These are phyloP conservation scores for Fusarium multiceps DNA, from an alignment of 2,329 filamentous ascomycete species.

Conservation along the genomic window DNA sequence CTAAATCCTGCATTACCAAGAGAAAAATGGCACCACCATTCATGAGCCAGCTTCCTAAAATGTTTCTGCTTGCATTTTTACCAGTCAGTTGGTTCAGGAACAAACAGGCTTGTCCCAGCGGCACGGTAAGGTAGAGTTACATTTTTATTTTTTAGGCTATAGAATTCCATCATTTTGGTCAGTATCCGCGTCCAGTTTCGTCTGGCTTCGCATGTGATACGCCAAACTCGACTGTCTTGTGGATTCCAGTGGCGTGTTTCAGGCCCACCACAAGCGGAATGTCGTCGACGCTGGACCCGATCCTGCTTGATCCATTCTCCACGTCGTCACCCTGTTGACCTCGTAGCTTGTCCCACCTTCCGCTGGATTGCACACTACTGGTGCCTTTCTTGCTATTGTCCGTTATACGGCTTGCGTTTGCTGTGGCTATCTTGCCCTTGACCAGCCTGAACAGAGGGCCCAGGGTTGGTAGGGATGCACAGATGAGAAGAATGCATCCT, in stretches of 20 bases:
- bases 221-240: constrained; percentile 26
- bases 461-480: constrained; percentile 41
- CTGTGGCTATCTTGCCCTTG: constrained; percentile 27
- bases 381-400: background rate
- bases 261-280: constrained; percentile 41
- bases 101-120: background rate
- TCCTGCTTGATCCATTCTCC: constrained; percentile 32
- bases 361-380: background rate
- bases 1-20: background rate
- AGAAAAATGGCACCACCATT: background rate
- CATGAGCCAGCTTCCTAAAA: background rate
- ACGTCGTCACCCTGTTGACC: constrained; percentile 33
- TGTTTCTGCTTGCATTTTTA: background rate
- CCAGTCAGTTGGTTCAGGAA: constrained; percentile 3
- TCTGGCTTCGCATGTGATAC: background rate
- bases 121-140: background rate
- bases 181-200: background rate
- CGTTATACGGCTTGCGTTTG: constrained; percentile 10
- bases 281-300: constrained; percentile 43
- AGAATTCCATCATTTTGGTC: background rate
- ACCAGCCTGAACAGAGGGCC: constrained; percentile 39
- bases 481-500: constrained; percentile 43
- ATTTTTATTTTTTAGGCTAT: background rate
- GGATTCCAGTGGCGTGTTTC: constrained; percentile 4
- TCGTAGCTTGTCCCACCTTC: constrained; percentile 31